phyloP scores from a whole-genome alignment of 2,329 filamentous ascomycete genomes.

The Zalaria obscura region DNA sequence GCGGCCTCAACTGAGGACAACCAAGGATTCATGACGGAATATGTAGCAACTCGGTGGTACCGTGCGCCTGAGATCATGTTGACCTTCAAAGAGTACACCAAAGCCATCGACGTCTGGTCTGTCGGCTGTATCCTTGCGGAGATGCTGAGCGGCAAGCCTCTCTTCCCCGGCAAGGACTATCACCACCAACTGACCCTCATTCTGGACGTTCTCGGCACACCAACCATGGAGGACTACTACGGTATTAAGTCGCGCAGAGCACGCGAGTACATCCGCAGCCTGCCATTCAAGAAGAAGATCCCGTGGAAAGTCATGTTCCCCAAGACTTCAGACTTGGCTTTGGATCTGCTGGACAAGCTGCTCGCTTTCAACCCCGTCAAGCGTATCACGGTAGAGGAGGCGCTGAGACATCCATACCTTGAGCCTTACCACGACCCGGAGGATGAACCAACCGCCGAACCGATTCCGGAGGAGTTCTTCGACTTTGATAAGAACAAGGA shows the following conservation, averaged over 20 bases:
- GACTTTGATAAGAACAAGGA: constrained; percentile 99
- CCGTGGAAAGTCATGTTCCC: constrained; percentile 95
- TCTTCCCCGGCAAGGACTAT: constrained; percentile 98
- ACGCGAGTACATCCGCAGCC: constrained; percentile 92
- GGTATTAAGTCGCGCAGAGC: constrained; percentile 97
- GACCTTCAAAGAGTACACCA: constrained; percentile 99
- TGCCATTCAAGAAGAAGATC: constrained; percentile 51
- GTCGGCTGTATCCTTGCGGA: constrained; percentile 96
- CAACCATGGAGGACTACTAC: constrained; percentile 99
- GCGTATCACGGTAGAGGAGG: constrained; percentile 95
- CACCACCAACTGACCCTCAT: constrained; percentile 97
- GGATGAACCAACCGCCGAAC: constrained; percentile 90
- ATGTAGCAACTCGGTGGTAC: constrained; percentile 97
- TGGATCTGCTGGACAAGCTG: constrained; percentile 89
- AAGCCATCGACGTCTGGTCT: constrained; percentile 98
- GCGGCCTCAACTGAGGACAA: constrained; percentile 97
- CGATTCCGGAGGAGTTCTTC: constrained; percentile 98
- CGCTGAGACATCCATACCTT: constrained; percentile 91
- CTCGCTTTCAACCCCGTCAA: constrained; percentile 97
- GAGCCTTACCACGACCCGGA: constrained; percentile 98
- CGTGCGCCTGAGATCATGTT: constrained; percentile 99
- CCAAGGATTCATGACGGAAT: constrained; percentile 99
- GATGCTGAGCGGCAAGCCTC: constrained; percentile 95
- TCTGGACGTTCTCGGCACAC: constrained; percentile 89
- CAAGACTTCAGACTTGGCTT: constrained; percentile 92